Evolutionary conservation across 768 basidiomycete genomes (phyloP), one percentile per base, ranked within the genome.

Genomic region (Lentinula boryana): DNA sequence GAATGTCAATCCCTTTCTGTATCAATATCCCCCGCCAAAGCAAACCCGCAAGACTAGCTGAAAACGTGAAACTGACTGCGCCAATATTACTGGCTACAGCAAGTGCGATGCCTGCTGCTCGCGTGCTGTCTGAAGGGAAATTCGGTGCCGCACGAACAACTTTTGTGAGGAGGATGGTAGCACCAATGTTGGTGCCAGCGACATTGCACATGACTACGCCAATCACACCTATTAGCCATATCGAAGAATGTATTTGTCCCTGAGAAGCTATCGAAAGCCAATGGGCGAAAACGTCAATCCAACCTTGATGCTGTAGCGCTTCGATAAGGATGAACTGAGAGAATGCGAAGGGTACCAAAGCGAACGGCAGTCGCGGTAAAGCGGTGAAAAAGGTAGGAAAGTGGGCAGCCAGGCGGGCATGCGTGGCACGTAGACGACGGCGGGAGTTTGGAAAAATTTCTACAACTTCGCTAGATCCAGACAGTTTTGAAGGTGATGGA

Each of bases 241-340:
- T 76, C 5, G 78, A 72, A 1, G 74, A 65, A 50, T 76, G 70
- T 23, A 74, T 67, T 40, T 69, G 63, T 1, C 67, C 68, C 43
- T 65, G 60, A 4, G 70, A 76, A 36, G 66, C 83, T 65, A 58
- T 73, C 36, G 72, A 61, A 15, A 83, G 75, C 87, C 88, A 88
- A 2, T 65, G 65, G 0, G 85, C 88, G 68, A 95, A 96, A 23
- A 95, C 79, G 12, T 84, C 78, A 8, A 96, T 92, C 94, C 95
- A 98, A 31, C 93, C 93, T 61, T 88, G 85, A 63, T 85, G 80
- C 12, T 85, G 79, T 5, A 98, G 80, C 0, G 81, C 90, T 68
- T 95, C 89, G 61, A 96, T 92, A 60, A 98, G 84, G 65, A 98
- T 93, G 75, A 98, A 98, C 72, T 95, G 93, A 0, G 89, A 87